Conservation (phyloP, 2,329 filamentous ascomycete genomes). For the Mollisiaceae sp. region DNA sequence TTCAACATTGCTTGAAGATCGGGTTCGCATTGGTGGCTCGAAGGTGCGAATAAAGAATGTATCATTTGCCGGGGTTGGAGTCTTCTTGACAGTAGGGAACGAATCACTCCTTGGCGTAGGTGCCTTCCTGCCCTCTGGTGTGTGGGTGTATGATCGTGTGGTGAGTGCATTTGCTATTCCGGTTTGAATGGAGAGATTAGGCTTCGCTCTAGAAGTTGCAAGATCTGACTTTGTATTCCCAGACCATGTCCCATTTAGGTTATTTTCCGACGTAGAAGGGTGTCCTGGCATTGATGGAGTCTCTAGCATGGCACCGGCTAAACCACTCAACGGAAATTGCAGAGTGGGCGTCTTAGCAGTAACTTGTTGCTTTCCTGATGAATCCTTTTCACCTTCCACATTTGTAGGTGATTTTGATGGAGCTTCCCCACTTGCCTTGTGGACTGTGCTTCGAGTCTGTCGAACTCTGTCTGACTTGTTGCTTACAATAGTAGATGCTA, state of each 20-base stretch:
- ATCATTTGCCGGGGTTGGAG: background rate
- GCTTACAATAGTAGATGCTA: background rate
- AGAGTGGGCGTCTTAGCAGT: background rate
- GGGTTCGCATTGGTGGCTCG: background rate
- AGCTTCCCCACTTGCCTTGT: background rate
- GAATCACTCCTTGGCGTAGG: slow-evolving; percentile 17
- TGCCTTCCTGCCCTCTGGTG: slow-evolving; percentile 11
- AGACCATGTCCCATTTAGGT: background rate
- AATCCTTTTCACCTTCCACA: background rate
- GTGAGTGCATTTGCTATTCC: slow-evolving; percentile 12
- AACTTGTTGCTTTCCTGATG: background rate
- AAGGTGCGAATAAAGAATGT: background rate
- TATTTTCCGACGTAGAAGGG: background rate
- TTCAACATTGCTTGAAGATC: background rate
- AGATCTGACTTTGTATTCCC: background rate
- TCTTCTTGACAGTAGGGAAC: background rate
- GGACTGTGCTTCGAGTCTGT: background rate
- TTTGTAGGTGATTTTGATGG: background rate
- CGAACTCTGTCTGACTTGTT: background rate
- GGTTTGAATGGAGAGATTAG: slow-evolving; percentile 13
- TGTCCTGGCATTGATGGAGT: background rate
- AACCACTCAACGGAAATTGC: background rate
- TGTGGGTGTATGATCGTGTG: slow-evolving; percentile 15
- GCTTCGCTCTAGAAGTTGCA: background rate
- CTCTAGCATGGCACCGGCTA: background rate